A percentile compares a stretch with the other conserved stretches of the same genome.
These are phyloP conservation scores for Aristolochia californica DNA, from an alignment of 164 flowering plant species.

Conservation along the genomic window DNA sequence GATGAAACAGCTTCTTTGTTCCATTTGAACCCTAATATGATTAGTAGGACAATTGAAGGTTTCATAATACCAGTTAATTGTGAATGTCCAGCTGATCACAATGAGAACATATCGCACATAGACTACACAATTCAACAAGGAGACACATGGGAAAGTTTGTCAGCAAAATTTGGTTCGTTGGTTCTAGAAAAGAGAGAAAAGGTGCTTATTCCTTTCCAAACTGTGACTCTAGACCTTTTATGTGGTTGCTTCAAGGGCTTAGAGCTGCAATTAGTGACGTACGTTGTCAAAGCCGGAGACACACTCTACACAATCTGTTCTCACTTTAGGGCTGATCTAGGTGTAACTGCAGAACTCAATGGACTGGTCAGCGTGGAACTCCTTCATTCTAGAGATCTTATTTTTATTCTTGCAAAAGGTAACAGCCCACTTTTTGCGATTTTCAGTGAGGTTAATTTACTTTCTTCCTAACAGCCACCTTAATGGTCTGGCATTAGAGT, in stretches of 20 bases:
- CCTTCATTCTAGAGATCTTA: constrained; percentile 18
- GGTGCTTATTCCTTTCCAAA: constrained; percentile 7
- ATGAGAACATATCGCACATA: constrained; percentile 15
- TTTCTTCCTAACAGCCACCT: no score
- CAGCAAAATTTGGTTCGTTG: constrained; percentile 19
- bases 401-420: constrained; percentile 24
- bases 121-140: constrained; percentile 14
- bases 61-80: constrained; percentile 19
- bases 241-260: constrained; percentile 18
- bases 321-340: constrained; percentile 12
- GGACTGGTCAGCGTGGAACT: constrained; percentile 8
- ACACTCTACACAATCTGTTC: constrained; percentile 19
- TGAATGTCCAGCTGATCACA: constrained; percentile 19
- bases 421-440: neutral
- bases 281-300: constrained; percentile 17
- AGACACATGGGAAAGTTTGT: constrained; percentile 21
- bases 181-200: constrained; percentile 16
- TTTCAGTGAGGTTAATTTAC: no score
- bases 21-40: constrained; percentile 10
- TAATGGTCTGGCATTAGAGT: no score
- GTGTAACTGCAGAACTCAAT: constrained; percentile 15
- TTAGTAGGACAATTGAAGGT: constrained; percentile 18
- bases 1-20: constrained; percentile 21
- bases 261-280: constrained; percentile 7
- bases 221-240: constrained; percentile 14